Conservation (phyloP, 192 early-diverging fungal genomes). For the Dispira parvispora region DNA sequence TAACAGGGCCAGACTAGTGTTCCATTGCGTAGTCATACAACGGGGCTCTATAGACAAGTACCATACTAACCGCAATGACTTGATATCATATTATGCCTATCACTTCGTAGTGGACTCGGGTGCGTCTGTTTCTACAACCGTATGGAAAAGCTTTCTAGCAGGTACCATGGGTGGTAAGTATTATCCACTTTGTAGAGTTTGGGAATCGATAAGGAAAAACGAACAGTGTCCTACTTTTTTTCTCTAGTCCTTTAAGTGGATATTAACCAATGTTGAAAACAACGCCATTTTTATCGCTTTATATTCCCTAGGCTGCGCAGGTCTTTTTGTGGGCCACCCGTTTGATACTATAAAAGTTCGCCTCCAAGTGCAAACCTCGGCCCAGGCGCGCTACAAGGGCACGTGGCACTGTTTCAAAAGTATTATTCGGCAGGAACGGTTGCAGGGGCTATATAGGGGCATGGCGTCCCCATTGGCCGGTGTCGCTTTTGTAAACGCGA, state of each 20-base stretch:
- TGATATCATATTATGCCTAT: too few relatives aligned
- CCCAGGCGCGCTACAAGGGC: slow-evolving; percentile 29
- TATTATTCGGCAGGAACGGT: slow-evolving; percentile 36
- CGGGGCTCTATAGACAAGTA: too few relatives aligned
- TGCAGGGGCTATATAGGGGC: slow-evolving; percentile 11
- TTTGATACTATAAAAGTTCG: slow-evolving; percentile 44
- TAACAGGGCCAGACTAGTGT: too few relatives aligned
- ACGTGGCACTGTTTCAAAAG: slow-evolving; percentile 38
- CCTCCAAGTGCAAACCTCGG: slow-evolving; percentile 31
- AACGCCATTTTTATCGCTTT: neutral
- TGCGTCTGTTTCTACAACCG: neutral
- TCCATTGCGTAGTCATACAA: too few relatives aligned
- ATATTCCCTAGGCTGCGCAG: slow-evolving; percentile 27
- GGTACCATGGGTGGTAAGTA: slow-evolving; percentile 7
- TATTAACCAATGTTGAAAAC: neutral
- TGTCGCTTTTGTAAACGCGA: slow-evolving; percentile 34
- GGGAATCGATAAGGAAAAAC: neutral
- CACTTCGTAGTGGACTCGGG: too few relatives aligned
- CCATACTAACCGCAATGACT: too few relatives aligned
- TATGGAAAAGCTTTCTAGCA: slow-evolving; percentile 8
- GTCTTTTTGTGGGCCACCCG: slow-evolving; percentile 39
- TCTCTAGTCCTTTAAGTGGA: neutral
- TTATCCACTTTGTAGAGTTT: neutral
- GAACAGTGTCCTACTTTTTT: neutral
- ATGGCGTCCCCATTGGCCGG: slow-evolving; percentile 20